Base-by-base conservation (phyloP, 805 yeast species). In the Kuraishia ogatae region DNA sequence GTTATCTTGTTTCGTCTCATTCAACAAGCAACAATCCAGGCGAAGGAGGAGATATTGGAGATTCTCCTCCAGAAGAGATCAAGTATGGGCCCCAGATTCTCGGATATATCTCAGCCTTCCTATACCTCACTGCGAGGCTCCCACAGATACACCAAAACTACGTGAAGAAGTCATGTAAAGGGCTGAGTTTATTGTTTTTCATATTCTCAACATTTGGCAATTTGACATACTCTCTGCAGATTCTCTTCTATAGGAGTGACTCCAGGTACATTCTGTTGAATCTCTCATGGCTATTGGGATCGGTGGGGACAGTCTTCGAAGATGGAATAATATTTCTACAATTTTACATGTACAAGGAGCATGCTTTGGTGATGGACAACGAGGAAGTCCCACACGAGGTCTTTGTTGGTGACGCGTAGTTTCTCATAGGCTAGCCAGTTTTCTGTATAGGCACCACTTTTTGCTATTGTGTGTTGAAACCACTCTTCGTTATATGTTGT, bases 141-240 rank as follows among this genome's bases (percentile, higher is more conserved):
- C 99, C 99, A 0, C 99, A 93, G 69, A 87, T 93, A 54, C 71
- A 80, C 56, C 96, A 88, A 65, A 93, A 93, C 70, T 81, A 84
- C 66, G 74, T 74, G 51, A 80, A 96, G 60, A 82, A 84, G 63
- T 87, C 96, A 3, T 91, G 91, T 55, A 79, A 82, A 55, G 98
- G 98, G 1, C 84, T 94, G 62, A 86, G 97, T 55, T 80, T 93
- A 58, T 79, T 89, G 53, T 88, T 87, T 69, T 87, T 87, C 71
- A 68, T 87, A 60, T 82, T 87, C 59, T 85, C 92, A 29, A 79
- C 87, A 10, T 71, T 86, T 62, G 96, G 94, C 20, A 87, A 87
- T 66, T 64, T 87, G 58, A 84, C 93, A 3, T 88, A 85, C 62
- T 88, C 91, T 22, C 79, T 82, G 51, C 91, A 87, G 65, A 87